These are phyloP conservation scores for Penicillium sp. DNA, from an alignment of 2,329 filamentous ascomycete genomes.

Conservation along the genomic window DNA sequence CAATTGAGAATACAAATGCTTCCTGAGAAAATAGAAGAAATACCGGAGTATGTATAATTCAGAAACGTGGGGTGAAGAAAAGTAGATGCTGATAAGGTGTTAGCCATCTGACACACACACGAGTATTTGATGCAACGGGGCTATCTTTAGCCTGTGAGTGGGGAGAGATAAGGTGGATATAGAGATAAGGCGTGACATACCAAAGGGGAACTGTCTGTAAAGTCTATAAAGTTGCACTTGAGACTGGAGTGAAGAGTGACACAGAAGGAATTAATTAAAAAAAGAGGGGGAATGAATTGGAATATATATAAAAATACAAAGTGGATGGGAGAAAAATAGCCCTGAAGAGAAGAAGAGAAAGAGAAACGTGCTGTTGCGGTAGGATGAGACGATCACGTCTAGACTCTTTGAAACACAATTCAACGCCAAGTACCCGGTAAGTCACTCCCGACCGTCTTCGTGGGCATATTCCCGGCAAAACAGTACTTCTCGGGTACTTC, in stretches of 20 bases:
- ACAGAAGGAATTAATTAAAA: not conserved
- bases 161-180: conserved; percentile 29
- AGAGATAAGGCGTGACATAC: conserved; percentile 21
- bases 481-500: not conserved
- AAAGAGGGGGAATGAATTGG: not conserved
- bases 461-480: no score
- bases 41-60: conserved; percentile 5
- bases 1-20: not conserved
- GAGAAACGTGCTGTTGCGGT: conserved; percentile 10
- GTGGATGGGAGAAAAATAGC: not conserved
- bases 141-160: conserved; percentile 27
- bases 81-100: conserved; percentile 20
- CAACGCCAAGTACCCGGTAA: not conserved
- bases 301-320: conserved; percentile 1
- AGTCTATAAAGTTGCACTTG: not conserved
- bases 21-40: conserved; percentile 1
- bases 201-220: not conserved
- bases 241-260: not conserved
- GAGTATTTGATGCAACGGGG: not conserved
- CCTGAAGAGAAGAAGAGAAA: not conserved
- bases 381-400: conserved; percentile 15
- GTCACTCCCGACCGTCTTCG: not conserved
- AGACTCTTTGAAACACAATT: conserved; percentile 1
- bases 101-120: not conserved
- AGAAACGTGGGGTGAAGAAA: not conserved